Evolutionary conservation across 1,139 yeast genomes (phyloP), one percentile per base, ranked within the genome.

Genomic region (Suhomyces maxii): DNA sequence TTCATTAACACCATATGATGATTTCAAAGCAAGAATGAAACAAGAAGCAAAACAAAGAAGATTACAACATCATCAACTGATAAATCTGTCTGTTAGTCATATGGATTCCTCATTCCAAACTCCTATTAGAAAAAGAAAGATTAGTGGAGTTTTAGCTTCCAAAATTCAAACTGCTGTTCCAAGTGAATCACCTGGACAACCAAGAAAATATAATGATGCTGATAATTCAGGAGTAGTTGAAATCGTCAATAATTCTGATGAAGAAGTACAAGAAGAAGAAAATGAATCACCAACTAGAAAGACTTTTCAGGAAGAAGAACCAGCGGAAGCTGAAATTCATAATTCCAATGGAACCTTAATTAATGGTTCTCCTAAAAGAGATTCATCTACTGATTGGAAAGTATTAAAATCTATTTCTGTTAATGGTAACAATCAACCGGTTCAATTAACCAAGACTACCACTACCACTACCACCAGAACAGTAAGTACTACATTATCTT

Each of bases 121-220:
- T 0, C 96, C 95, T 6, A 71, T 80, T 5, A 82, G 91, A 63
- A 79, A 95, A 60, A 74, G 89, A 52, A 82, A 80, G 53, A 75
- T 86, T 44, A 80, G 90, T 40, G 85, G 87, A 1, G 87, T 84
- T 13, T 76, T 86, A 47, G 86, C 86, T 37, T 78, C 82, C 37
- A 80, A 84, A 51, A 80, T 83, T 35, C 86, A 80, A 56, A 79
- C 84, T 14, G 95, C 93, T 0, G 90, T 93, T 26, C 99, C 98
- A 3, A 81, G 80, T 53, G 89, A 89, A 42, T 89, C 97, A 2
- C 98, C 99, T 0, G 99, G 99, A 2, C 99, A 93, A 67, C 99
- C 99, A 32, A 80, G 99, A 62, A 93, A 93, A 60, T 77, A 77
- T 39, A 59, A 76, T 57, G 64, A 75, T 50, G 64, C 61, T 11